Percentiles rank a stretch among this genome's conserved stretches.
Conservation (phyloP, 1,284 basidiomycete species). For the Hemileia vastatrix region DNA sequence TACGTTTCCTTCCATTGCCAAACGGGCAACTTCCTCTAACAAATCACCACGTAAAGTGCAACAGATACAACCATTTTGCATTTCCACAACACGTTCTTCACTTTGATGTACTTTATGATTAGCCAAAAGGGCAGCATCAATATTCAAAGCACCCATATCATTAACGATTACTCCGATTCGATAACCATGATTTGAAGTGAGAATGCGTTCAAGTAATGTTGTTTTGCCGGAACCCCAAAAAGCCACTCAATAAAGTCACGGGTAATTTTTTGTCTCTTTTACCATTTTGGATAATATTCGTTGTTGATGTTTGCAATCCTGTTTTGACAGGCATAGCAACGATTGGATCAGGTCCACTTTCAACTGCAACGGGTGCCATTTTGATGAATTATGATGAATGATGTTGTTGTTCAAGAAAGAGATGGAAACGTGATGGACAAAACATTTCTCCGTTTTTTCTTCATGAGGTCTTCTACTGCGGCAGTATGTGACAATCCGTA, state of each 20-base stretch:
- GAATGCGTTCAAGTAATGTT: slow-evolving; percentile 47
- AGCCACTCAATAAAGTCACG: slow-evolving; percentile 19
- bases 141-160: slow-evolving; percentile 48
- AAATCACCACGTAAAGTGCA: slow-evolving; percentile 50
- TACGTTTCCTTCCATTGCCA: slow-evolving; percentile 45
- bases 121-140: slow-evolving; percentile 46
- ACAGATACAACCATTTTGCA: slow-evolving; percentile 50
- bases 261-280: slow-evolving; percentile 20
- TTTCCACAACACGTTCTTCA: slow-evolving; percentile 47
- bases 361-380: too few species aligned
- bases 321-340: too few species aligned
- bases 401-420: too few species aligned
- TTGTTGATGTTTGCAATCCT: too few species aligned
- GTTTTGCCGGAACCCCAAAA: slow-evolving; percentile 48
- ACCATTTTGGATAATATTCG: too few species aligned
- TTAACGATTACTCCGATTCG: slow-evolving; percentile 48
- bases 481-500: too few species aligned
- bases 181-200: slow-evolving; percentile 47
- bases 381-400: too few species aligned
- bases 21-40: slow-evolving; percentile 48
- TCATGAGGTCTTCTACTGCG: too few species aligned
- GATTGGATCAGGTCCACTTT: too few species aligned
- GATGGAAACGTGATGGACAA: too few species aligned
- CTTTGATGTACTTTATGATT: slow-evolving; percentile 47
- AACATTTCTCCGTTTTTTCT: too few species aligned